Base-by-base conservation (phyloP, 2,329 filamentous ascomycete species). In the Ceratocystis eucalypticola region DNA sequence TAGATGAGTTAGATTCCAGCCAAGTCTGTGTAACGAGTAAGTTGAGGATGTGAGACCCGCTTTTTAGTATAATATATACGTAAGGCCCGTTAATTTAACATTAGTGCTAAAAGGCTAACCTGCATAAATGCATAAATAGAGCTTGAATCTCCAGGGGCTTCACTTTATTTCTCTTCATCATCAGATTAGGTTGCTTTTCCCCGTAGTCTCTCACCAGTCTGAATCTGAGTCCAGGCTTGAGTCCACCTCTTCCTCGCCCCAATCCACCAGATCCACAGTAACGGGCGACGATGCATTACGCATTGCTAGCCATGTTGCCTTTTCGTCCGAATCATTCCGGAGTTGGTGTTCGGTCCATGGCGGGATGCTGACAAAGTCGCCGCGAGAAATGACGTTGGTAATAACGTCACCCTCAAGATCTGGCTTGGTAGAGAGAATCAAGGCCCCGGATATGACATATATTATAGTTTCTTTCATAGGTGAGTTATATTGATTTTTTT, bases 291-390 rank as follows among this genome's bases (percentile, higher is more conserved):
- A 73, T 0, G 86, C 87, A 69, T 81, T 84, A 25, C 86, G 80
- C 4, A 84, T 83, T 57, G 89, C 80, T 10, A 88, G 80, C 84
- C 86, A 88, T 46, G 84, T 80, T 1, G 87, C 76, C 61, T 87
- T 83, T 62, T 71, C 73, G 55, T 85, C 82, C 1, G 80, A 80
- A 46, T 88, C 82, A 70, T 90, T 90, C 22, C 85, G 77, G 65
- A 86, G 80, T 72, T 89, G 86, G 74, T 90, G 86, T 72, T 90
- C 86, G 0, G 84, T 83, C 79, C 81, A 88, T 0, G 86, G 82
- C 0, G 87, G 87, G 12, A 90, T 81, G 65, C 88, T 79, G 2
- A 85, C 86, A 73, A 88, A 90, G 72, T 89, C 87, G 0, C 88
- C 87, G 0, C 83, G 78, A 1, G 74, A 74, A 5, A 91, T 77